Evolutionary conservation across 345 rosid species (phyloP), one percentile per base, ranked within the genome.

Genomic region (Salix arbutifolia): DNA sequence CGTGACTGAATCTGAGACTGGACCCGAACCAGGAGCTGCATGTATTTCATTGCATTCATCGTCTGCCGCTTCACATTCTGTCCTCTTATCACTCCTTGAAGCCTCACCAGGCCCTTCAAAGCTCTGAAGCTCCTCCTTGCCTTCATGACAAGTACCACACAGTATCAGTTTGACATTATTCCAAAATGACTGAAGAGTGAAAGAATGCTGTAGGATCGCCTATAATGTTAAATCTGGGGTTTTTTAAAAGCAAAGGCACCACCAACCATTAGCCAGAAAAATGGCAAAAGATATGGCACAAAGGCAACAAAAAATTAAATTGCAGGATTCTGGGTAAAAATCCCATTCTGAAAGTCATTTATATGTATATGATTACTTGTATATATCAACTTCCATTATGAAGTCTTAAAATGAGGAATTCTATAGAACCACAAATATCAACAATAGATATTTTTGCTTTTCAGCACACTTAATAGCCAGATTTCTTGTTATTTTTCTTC

Each of bases 1-100:
- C 98, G 90, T 35, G 98, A 91, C 81, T 91, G 99, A 78, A 96
- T 93, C 87, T 96, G 99, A 38, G 97, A 90, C 77, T 96, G 99
- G 70, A 94, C 92, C 26, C 98, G 90, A 56, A 94, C 98, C 83
- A 90, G 75, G 44, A 91, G 90, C 82, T 96, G 99, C 99, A 96
- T 92, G 80, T 91, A 84, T 72, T 96, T 96, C 91, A 92, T 90
- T 50, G 99, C 99, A 76, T 88, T 94, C 81, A 73, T 70, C 0
- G 98, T 94, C 79, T 94, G 99, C 58, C 97, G 91, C 86, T 89
- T 96, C 79, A 90, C 99, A 42, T 85, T 89, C 60, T 92, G 94
- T 69, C 99, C 99, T 85, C 91, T 84, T 17, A 96, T 86, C 38
- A 94, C 98, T 84, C 97, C 98, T 86, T 94, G 99, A 75, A 96